These are phyloP conservation scores for Pseudozyma hubeiensis DNA, from an alignment of 1,284 basidiomycete genomes.

Conservation along the genomic window DNA sequence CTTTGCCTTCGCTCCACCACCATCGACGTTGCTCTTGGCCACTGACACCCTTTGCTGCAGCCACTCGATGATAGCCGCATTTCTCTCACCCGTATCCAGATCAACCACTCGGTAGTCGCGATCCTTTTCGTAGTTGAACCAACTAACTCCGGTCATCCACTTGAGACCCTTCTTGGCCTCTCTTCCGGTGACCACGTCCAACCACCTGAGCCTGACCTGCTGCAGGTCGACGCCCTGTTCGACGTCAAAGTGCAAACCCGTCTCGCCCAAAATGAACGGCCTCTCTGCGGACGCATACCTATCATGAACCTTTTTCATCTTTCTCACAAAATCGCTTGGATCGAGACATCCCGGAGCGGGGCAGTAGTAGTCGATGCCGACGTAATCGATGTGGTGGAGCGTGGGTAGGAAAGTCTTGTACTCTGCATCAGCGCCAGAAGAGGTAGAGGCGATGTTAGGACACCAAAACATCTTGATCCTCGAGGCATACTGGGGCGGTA, in stretches of 20 bases:
- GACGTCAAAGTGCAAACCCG: constrained; percentile 35
- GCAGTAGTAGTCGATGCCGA: constrained; percentile 49
- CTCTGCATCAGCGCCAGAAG: constrained; percentile 16
- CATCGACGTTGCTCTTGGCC: too few species aligned
- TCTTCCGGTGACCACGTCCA: constrained; percentile 15
- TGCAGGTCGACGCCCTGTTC: not conserved
- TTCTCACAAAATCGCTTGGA: constrained; percentile 21
- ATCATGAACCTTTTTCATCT: constrained; percentile 35
- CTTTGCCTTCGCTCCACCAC: constrained; percentile 10
- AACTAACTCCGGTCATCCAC: constrained; percentile 19
- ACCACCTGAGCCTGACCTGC: constrained; percentile 25
- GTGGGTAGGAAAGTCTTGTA: constrained; percentile 27
- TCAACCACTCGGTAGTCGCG: constrained; percentile 29
- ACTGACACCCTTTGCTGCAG: not conserved
- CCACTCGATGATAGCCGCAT: constrained; percentile 12
- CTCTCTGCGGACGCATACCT: constrained; percentile 2
- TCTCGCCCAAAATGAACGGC: constrained; percentile 38
- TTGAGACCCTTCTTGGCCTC: constrained; percentile 11
- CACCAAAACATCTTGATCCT: constrained; percentile 42
- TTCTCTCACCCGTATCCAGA: not conserved
- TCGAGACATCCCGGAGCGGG: constrained; percentile 15
- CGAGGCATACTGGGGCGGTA: not conserved
- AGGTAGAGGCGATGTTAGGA: constrained; percentile 38
- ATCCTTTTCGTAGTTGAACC: constrained; percentile 52
- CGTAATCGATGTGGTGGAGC: constrained; percentile 23